Percentiles rank a stretch among this genome's conserved stretches.
These are phyloP conservation scores for Yamadazyma atmosphaerica DNA, from an alignment of 1,139 yeast species.

Conservation along the genomic window DNA sequence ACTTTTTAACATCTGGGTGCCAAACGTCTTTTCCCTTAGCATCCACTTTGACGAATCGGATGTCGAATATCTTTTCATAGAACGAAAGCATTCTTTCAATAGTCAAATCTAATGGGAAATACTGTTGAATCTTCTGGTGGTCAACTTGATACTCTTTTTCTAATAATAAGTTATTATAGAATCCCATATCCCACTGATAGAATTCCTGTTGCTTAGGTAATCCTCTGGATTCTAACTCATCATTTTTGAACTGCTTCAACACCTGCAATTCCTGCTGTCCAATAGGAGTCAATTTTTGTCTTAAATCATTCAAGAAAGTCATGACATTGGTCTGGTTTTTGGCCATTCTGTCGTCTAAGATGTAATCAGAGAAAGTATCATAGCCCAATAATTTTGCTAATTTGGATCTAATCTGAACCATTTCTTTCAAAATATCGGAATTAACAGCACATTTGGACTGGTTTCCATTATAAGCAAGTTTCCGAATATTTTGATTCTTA, in stretches of 20 bases:
- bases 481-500: constrained; percentile 61
- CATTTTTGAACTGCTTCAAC: constrained; percentile 53
- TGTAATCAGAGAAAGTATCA: constrained; percentile 63
- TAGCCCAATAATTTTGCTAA: constrained; percentile 68
- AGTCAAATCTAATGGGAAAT: constrained; percentile 72
- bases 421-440: constrained; percentile 56
- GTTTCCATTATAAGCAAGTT: constrained; percentile 61
- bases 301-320: constrained; percentile 62
- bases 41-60: constrained; percentile 59
- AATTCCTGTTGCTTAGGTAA: constrained; percentile 42
- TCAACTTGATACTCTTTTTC: constrained; percentile 73
- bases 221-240: constrained; percentile 48
- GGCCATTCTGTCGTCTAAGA: constrained; percentile 80
- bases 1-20: constrained; percentile 79
- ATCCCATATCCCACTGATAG: constrained; percentile 75
- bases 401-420: constrained; percentile 60
- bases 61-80: constrained; percentile 66
- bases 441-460: constrained; percentile 67
- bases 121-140: constrained; percentile 68
- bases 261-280: constrained; percentile 55
- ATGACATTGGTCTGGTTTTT: constrained; percentile 60
- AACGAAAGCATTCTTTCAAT: constrained; percentile 66
- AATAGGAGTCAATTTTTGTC: constrained; percentile 53
- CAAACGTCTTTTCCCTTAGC: constrained; percentile 44
- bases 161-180: constrained; percentile 61